These are phyloP conservation scores for Penicillium sp. DNA, from an alignment of 2,329 filamentous ascomycete species.

Conservation along the genomic window DNA sequence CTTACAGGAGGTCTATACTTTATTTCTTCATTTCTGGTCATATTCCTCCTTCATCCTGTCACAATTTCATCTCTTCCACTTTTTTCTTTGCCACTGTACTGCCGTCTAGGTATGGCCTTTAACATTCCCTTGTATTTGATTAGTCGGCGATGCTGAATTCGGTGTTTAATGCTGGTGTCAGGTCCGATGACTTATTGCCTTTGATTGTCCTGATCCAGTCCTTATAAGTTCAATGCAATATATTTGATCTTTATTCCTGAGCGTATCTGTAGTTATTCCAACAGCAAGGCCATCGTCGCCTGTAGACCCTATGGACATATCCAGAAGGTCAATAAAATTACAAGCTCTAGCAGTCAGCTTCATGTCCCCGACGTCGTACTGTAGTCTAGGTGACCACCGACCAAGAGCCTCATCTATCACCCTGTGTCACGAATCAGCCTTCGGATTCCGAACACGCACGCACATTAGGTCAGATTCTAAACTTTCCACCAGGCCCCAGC, in stretches of 20 bases:
- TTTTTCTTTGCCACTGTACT: conserved; percentile 8
- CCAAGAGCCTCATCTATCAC: background rate
- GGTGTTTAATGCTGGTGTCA: conserved; percentile 3
- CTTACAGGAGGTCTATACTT: conserved; percentile 11
- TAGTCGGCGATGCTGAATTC: background rate
- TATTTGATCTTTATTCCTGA: background rate
- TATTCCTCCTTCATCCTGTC: conserved; percentile 8
- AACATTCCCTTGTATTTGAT: conserved; percentile 5
- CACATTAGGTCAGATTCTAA: background rate
- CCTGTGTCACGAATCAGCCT: background rate
- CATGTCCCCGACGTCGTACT: background rate
- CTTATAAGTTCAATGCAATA: background rate
- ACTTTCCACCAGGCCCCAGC: background rate
- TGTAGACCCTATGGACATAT: background rate
- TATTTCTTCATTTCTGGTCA: background rate
- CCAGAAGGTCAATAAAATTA: background rate
- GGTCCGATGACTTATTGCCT: background rate
- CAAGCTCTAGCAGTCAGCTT: background rate
- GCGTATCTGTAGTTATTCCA: background rate
- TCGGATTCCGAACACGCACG: background rate
- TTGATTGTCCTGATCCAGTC: background rate
- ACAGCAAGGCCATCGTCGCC: background rate
- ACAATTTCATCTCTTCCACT: background rate
- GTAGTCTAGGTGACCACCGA: background rate
- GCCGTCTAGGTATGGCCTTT: background rate